These are phyloP conservation scores for Gracilariopsis chorda DNA, from an alignment of 23 red algal genomes.

Conservation along the genomic window DNA sequence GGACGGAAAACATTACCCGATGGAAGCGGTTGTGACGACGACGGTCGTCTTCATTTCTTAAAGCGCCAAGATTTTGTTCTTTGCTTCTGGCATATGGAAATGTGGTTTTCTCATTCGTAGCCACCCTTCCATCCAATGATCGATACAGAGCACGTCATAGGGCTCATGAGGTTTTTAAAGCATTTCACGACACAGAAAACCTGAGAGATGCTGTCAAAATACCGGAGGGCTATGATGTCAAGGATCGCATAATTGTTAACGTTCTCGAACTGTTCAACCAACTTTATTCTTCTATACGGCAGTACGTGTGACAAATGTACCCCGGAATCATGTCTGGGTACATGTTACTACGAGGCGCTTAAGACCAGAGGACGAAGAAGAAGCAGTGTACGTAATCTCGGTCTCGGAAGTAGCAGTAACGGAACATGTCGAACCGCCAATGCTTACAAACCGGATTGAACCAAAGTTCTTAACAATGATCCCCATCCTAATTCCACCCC, in stretches of 20 bases:
- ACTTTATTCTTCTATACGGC: conserved; percentile 83
- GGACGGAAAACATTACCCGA: too few species aligned
- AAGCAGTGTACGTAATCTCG: not conserved
- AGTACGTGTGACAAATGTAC: conserved; percentile 89
- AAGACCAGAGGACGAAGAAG: not conserved
- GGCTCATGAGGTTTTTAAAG: conserved; percentile 53
- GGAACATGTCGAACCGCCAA: not conserved
- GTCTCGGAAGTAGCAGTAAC: not conserved
- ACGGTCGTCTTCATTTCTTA: too few species aligned
- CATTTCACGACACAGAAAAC: conserved; percentile 42
- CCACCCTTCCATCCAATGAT: conserved; percentile 38
- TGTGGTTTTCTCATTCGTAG: too few species aligned
- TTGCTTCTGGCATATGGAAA: too few species aligned
- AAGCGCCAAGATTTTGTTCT: too few species aligned
- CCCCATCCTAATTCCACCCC: not conserved
- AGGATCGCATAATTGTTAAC: conserved; percentile 85
- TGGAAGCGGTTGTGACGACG: too few species aligned
- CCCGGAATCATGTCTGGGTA: conserved; percentile 67
- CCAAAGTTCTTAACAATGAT: not conserved
- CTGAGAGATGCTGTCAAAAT: conserved; percentile 74
- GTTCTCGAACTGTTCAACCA: conserved; percentile 91
- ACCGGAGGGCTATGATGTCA: conserved; percentile 78
- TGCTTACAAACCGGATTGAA: not conserved
- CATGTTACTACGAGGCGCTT: conserved; percentile 1
- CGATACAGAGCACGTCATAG: conserved; percentile 54